These are phyloP conservation scores for Phytophthora constricta DNA, from an alignment of 352 stramenopile genomes.

Conservation along the genomic window DNA sequence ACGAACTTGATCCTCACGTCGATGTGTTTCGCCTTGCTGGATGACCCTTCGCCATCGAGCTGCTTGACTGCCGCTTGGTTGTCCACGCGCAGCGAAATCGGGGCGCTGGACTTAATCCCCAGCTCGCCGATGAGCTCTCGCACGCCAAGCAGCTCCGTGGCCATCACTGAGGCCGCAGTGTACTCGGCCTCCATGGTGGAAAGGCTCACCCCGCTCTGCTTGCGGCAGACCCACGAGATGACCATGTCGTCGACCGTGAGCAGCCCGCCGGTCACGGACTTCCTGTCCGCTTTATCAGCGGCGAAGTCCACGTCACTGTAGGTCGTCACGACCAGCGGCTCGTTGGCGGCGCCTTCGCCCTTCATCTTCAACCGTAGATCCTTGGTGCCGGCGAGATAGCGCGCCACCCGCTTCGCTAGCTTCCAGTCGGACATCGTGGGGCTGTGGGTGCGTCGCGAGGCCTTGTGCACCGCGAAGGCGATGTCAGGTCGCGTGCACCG, in stretches of 20 bases:
- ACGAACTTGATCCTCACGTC: conserved; percentile 17
- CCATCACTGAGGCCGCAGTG: conserved; percentile 1
- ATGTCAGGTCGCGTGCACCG: conserved; percentile 38
- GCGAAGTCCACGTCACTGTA: conserved; percentile 37
- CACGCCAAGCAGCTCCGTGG: conserved; percentile 10
- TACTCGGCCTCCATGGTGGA: conserved; percentile 29
- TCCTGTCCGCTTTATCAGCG: conserved; percentile 21
- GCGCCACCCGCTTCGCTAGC: conserved; percentile 15
- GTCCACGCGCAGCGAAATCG: conserved; percentile 1
- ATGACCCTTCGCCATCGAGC: conserved; percentile 3
- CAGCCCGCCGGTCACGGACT: conserved; percentile 27
- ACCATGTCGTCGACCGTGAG: conserved; percentile 18
- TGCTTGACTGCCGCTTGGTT: conserved; percentile 11
- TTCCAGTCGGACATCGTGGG: conserved; percentile 16
- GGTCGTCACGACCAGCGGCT: not conserved
- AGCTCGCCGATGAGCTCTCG: conserved; percentile 11
- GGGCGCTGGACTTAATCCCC: not conserved
- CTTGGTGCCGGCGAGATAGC: conserved; percentile 28
- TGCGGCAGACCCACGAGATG: conserved; percentile 12
- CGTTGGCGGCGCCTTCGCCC: not conserved
- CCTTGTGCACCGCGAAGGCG: conserved; percentile 30
- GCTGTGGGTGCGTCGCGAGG: conserved; percentile 14
- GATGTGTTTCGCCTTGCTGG: conserved; percentile 5
- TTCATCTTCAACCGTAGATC: conserved; percentile 17
- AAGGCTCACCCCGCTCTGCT: conserved; percentile 13